Evolutionary conservation across 2,329 filamentous ascomycete species (phyloP), one percentile per base, ranked within the genome.

Genomic region (Microcyclospora tardicrescens): DNA sequence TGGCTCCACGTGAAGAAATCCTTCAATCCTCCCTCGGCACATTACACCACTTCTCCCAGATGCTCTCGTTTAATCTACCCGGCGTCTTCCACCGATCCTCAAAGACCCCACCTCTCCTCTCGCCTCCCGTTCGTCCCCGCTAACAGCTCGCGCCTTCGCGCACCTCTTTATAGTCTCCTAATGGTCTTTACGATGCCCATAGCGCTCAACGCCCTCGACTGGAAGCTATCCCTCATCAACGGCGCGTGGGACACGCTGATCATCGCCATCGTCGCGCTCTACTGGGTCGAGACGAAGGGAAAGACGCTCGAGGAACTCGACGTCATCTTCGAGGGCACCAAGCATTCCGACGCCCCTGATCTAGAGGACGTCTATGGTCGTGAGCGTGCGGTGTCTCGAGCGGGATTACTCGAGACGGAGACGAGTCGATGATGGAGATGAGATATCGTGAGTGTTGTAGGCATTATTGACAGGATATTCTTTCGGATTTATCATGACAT

Each of bases 131-230:
- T 10, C 38, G 6, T 32, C 12, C 12, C 37, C 40, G 36, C 38
- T 32, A 12, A 24, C 19, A 24, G 19, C 19, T 4, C 19, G 19
- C 19, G 19, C 8, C 19, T 8, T 24, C 19, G 19, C 19, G 19
- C 19, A 24, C 19, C 28, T 30, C 14, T 4, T 14, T 3, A 63
- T 62, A 54, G 70, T 66, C 42, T 50, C 28, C 34, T 52, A 12
- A 43, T 53, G 13, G 48, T 49, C 14, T 50, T 52, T 37, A 43
- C 56, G 41, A 77, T 74, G 0, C 75, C 75, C 0, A 63, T 76
- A 3, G 64, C 71, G 2, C 71, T 78, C 43, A 59, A 67, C 41
- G 73, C 63, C 43, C 79, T 79, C 41, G 57, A 61, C 10, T 56
- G 53, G 52, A 49, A 46, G 30, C 52, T 48, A 41, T 55, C 55